Base-by-base conservation (phyloP, 2,329 filamentous ascomycete species). In the Talaromyces sp. region DNA sequence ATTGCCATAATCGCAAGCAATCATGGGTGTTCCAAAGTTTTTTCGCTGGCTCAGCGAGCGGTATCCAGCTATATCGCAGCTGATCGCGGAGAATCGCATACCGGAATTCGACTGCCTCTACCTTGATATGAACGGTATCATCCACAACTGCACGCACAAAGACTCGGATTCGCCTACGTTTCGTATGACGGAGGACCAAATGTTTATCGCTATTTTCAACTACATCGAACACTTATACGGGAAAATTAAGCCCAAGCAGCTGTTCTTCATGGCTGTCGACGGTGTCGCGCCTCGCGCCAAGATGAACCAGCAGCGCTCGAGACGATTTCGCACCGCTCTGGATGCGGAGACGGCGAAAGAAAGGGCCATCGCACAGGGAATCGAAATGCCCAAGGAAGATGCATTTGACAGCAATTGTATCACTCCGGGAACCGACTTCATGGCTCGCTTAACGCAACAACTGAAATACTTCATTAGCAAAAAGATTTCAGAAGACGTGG, bases 171-270 rank as follows among this genome's bases (percentile, higher is more conserved):
- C 93, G 73, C 87, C 92, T 4, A 92, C 91, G 1, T 96, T 96
- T 71, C 92, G 95, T 60, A 88, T 98, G 78, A 93, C 89, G 61
- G 96, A 99, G 76, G 93, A 99, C 75, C 91, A 97, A 77, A 99
- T 99, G 95, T 99, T 99, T 74, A 97, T 99, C 68, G 90, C 92
- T 62, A 99, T 99, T 71, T 99, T 99, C 85, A 98, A 98, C 79
- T 99, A 99, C 76, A 99, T 99, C 67, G 95, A 99, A 77, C 95
- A 99, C 80, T 79, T 99, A 58, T 99, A 96, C 76, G 93, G 93
- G 69, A 99, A 97, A 78, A 99, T 99, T 74, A 98, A 98, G 77
- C 95, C 95, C 13, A 93, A 96, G 79, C 89, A 97, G 81, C 85
- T 99, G 39, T 99, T 99, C 80, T 99, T 97, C 82, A 99, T 99